Evolutionary conservation across 1,284 basidiomycete species (phyloP), one percentile per base, ranked within the genome.

Genomic region (Austroboletus rostrupii): DNA sequence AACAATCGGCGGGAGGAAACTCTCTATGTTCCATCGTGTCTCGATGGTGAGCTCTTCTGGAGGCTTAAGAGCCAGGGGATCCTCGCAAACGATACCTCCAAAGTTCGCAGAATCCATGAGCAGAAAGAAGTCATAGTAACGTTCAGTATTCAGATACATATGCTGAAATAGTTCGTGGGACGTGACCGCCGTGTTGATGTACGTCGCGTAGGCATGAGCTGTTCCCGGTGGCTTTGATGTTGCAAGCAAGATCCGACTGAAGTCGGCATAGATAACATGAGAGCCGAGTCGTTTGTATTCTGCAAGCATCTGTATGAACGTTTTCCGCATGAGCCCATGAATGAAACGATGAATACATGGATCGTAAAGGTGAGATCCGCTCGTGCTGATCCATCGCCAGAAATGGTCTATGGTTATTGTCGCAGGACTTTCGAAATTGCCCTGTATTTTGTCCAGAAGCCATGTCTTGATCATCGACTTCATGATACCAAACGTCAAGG

Each of bases 21-120:
- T 80, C 53, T 88, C 80, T 55, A 99, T 92, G 67, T 99, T 99
- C 95, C 96, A 99, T 54, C 84, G 81, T 89, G 95, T 93, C 61
- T 93, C 90, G 50, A 97, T 76, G 3, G 79, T 71, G 17, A 90
- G 72, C 43, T 82, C 79, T 38, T 84, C 77, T 0, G 88, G 83
- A 19, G 79, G 76, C 40, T 87, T 83, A 14, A 83, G 62, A 6
- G 84, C 83, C 5, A 83, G 66, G 0, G 88, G 86, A 56, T 92
- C 77, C 61, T 87, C 81, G 60, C 92, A 93, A 36, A 95, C 83
- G 47, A 99, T 81, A 3, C 93, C 96, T 19, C 90, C 92, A 68
- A 90, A 85, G 68, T 99, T 99, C 37, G 93, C 92, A 19, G 85
- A 79, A 68, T 99, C 97, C 91, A 98, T 92, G 80, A 94, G 97